Evolutionary conservation across 2,329 filamentous ascomycete species (phyloP).

Genomic region (Hypomyces rosellus): DNA sequence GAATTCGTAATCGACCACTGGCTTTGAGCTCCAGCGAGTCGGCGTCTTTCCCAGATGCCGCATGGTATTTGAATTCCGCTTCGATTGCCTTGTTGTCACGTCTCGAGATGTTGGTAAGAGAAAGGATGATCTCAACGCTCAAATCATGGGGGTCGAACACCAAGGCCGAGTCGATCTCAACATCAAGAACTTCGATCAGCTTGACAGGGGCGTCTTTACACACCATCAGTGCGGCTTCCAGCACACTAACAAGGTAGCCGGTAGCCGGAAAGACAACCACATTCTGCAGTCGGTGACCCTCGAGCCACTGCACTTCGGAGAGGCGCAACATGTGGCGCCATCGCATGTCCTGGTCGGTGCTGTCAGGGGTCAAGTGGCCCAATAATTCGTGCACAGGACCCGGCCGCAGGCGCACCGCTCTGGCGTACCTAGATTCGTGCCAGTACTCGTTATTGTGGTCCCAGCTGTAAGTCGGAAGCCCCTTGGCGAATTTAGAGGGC

Average conservation of each 20-base stretch:
- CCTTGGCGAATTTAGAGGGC: not conserved
- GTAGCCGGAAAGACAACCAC: no score
- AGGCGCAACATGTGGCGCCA: no score
- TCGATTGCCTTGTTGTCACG: not conserved
- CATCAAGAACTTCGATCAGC: constrained; percentile 4
- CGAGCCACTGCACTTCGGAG: no score
- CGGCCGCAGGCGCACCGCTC: not conserved
- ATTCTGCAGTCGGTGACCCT: no score
- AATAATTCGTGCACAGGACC: constrained; percentile 30
- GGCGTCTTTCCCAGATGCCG: not conserved
- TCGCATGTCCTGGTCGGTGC: no score
- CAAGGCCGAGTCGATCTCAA: constrained; percentile 3
- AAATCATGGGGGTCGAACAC: not conserved
- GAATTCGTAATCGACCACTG: not conserved
- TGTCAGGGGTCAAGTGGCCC: constrained; percentile 16
- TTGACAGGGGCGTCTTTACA: not conserved
- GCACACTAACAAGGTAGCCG: no score
- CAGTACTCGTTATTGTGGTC: not conserved
- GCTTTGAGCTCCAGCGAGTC: not conserved
- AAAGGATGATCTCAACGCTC: not conserved
- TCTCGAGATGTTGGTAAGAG: not conserved
- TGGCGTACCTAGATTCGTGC: not conserved
- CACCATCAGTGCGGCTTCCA: no score
- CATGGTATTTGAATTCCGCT: not conserved
- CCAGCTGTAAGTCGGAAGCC: not conserved